phyloP scores from a whole-genome alignment of 768 basidiomycete species.

The Exidia glandulosa region DNA sequence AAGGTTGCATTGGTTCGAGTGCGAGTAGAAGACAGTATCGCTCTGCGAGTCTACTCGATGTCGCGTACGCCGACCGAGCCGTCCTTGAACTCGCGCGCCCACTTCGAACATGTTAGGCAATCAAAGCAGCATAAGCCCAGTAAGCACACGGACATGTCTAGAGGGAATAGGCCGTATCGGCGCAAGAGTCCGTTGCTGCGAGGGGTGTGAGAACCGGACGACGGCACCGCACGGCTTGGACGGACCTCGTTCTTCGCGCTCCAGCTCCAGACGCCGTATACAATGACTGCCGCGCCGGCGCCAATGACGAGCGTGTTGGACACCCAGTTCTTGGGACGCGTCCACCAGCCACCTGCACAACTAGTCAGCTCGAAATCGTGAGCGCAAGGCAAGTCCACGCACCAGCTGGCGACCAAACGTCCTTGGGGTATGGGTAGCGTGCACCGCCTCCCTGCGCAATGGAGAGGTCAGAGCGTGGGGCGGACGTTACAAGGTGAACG shows the following conservation, averaged over 20 bases:
- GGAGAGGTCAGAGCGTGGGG: too few species aligned
- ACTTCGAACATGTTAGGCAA: too few species aligned
- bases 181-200: slow-evolving; percentile 46
- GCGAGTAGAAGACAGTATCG: too few species aligned
- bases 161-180: slow-evolving; percentile 70
- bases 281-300: slow-evolving; percentile 54
- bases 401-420: slow-evolving; percentile 93
- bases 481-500: too few species aligned
- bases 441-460: slow-evolving; percentile 81
- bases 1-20: too few species aligned
- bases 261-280: slow-evolving; percentile 57
- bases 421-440: slow-evolving; percentile 88
- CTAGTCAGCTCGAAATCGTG: not conserved
- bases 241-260: slow-evolving; percentile 76
- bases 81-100: not conserved
- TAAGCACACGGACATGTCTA: too few species aligned
- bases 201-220: too few species aligned
- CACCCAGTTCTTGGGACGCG: slow-evolving; percentile 81
- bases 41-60: not conserved
- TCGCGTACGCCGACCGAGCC: not conserved
- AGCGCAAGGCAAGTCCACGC: slow-evolving; percentile 8
- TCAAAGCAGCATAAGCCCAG: too few species aligned
- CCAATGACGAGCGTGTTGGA: slow-evolving; percentile 71
- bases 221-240: not conserved
- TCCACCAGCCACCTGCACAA: slow-evolving; percentile 86